phyloP scores from a whole-genome alignment of 768 basidiomycete genomes.

The Mycena albidolilacea region DNA sequence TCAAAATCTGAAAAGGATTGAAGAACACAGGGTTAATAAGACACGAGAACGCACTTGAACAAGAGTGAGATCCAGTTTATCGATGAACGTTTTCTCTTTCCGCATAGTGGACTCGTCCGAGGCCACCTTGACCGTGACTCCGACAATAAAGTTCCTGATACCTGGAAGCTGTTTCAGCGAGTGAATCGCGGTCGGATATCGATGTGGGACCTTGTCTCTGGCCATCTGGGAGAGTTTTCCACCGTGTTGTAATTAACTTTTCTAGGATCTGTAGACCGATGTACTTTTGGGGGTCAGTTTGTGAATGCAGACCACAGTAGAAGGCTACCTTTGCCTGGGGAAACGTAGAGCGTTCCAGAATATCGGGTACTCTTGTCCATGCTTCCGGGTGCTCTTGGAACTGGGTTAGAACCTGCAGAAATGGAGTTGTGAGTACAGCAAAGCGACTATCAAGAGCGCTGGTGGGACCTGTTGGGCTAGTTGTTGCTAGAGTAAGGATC shows the following conservation, averaged over 20 bases:
- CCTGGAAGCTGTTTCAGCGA: constrained; percentile 60
- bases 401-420: constrained; percentile 66
- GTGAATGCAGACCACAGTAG: constrained; percentile 14
- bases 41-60: constrained; percentile 77
- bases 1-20: constrained; percentile 81
- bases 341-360: constrained; percentile 87
- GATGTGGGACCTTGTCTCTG: constrained; percentile 84
- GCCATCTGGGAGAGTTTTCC: constrained; percentile 96
- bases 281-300: constrained; percentile 69
- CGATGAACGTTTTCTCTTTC: constrained; percentile 94
- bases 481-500: constrained; percentile 81
- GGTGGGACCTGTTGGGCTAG: constrained; percentile 83
- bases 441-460: background rate
- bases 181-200: background rate
- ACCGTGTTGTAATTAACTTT: constrained; percentile 93
- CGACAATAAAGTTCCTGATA: constrained; percentile 97
- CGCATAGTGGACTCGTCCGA: constrained; percentile 91
- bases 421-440: background rate
- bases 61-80: constrained; percentile 96
- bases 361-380: constrained; percentile 97
- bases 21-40: constrained; percentile 34
- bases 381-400: constrained; percentile 97
- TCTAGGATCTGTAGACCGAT: constrained; percentile 98
- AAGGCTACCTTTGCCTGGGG: constrained; percentile 85
- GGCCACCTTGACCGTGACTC: constrained; percentile 92